Evolutionary conservation across 352 stramenopile genomes (phyloP), one percentile per base, ranked within the genome.

Genomic region (Pythium brachiatum): DNA sequence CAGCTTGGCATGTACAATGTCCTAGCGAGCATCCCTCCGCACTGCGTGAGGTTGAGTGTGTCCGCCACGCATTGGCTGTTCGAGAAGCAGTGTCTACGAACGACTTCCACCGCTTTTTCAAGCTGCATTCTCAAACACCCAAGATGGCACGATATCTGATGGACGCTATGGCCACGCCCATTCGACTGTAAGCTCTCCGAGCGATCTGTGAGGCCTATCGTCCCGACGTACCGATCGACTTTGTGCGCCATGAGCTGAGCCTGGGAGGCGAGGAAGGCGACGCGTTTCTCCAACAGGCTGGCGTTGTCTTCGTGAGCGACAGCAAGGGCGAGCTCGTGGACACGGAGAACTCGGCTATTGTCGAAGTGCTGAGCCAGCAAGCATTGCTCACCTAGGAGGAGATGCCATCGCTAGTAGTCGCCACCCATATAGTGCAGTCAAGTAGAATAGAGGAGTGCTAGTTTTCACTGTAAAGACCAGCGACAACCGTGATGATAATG

Each of bases 111-210:
- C 79, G 78, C 69, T 96, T 96, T 76, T 96, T 95, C 64, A 78
- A 92, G 76, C 78, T 96, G 48, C 92, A 91, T 78, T 73, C 81
- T 71, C 69, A 81, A 79, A 79, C 86, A 69, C 88, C 86, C 29
- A 96, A 96, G 70, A 96, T 96, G 88, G 79, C 84, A 76, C 84
- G 85, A 72, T 96, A 93, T 62, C 62, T 96, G 27, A 96, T 96
- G 88, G 86, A 96, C 66, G 72, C 83, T 6, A 92, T 94, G 78
- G 81, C 92, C 52, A 66, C 83, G 38, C 77, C 86, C 47, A 90
- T 95, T 53, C 87, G 87, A 62, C 73, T 95, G 26, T 76, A 74
- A 44, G 84, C 87, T 11, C 82, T 95, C 58, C 86, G 85, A 68
- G 79, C 79, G 46, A 95, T 95, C 59, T 95, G 87, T 73, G 94